These are phyloP conservation scores for Dimargaris xerosporica DNA, from an alignment of 192 early-diverging fungal species.

Conservation along the genomic window DNA sequence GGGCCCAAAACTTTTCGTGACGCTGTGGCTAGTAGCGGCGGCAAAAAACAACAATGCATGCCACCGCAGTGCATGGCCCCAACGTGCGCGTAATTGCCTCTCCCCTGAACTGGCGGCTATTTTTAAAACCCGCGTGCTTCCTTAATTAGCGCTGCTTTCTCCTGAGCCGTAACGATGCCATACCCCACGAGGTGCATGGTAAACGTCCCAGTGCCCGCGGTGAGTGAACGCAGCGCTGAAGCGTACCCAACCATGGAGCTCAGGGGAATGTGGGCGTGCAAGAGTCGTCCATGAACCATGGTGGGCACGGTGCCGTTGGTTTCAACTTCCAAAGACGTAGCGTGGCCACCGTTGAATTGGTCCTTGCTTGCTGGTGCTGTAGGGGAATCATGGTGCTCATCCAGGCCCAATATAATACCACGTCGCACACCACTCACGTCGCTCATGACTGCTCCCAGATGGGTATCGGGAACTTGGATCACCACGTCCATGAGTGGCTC, in stretches of 20 bases:
- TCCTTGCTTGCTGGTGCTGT: constrained; percentile 8
- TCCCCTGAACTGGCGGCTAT: no score
- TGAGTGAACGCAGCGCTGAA: constrained; percentile 62
- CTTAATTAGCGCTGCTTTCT: constrained; percentile 48
- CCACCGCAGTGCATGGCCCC: no score
- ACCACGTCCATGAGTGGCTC: constrained; percentile 75
- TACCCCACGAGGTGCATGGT: constrained; percentile 73
- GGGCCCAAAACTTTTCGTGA: no score
- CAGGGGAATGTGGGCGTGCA: constrained; percentile 58
- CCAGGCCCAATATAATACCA: constrained; percentile 50
- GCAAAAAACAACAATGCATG: no score
- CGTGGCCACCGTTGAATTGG: constrained; percentile 22
- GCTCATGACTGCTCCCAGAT: constrained; percentile 62
- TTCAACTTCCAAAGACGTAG: not conserved
- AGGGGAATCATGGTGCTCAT: constrained; percentile 10
- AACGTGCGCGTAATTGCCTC: no score
- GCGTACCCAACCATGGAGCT: constrained; percentile 76
- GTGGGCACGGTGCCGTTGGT: no score
- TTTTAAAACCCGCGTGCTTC: constrained; percentile 41
- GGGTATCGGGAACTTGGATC: constrained; percentile 48
- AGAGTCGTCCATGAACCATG: constrained; percentile 15
- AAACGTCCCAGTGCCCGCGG: constrained; percentile 71
- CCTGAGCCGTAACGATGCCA: constrained; percentile 56
- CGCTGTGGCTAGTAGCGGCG: no score
- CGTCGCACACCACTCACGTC: constrained; percentile 65